Conservation (phyloP, 495 filamentous ascomycete genomes). For the Podospora conica region DNA sequence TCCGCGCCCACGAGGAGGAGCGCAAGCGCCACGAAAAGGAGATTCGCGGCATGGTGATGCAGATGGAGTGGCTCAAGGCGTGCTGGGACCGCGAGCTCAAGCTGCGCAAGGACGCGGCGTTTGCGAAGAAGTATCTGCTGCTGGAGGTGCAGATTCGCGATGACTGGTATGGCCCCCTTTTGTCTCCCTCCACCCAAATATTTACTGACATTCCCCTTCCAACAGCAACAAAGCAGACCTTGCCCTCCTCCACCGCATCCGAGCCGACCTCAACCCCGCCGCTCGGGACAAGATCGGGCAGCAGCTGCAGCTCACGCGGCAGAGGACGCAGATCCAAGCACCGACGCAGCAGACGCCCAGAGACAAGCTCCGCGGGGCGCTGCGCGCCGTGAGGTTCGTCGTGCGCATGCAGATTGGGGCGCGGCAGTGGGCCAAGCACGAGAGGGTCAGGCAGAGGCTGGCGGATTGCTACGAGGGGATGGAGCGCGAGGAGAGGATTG, state of each 20-base stretch:
- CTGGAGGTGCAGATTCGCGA: conserved; percentile 76
- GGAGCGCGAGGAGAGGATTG: conserved; percentile 29
- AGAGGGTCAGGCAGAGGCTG: conserved; percentile 33
- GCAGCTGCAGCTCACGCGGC: conserved; percentile 10
- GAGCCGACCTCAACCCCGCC: conserved; percentile 37
- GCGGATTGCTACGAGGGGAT: conserved; percentile 34
- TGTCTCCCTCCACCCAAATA: neutral
- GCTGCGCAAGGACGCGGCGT: conserved; percentile 70
- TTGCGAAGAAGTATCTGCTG: conserved; percentile 68
- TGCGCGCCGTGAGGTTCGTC: conserved; percentile 34
- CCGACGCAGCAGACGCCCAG: neutral
- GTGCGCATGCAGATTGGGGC: conserved; percentile 39
- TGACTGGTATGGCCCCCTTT: conserved; percentile 67
- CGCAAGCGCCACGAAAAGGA: conserved; percentile 69
- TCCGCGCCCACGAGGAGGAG: conserved; percentile 45
- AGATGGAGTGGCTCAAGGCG: conserved; percentile 83
- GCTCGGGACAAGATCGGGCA: conserved; percentile 20
- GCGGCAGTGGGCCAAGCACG: conserved; percentile 34
- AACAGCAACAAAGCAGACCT: conserved; percentile 87
- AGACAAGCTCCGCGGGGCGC: conserved; percentile 25
- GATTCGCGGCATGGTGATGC: conserved; percentile 73
- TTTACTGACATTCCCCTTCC: neutral
- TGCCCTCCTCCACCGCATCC: conserved; percentile 70
- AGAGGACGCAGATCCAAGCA: neutral
- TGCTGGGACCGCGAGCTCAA: conserved; percentile 70